These are phyloP conservation scores for Penicillium frequentans DNA, from an alignment of 2,329 filamentous ascomycete species.

Conservation along the genomic window DNA sequence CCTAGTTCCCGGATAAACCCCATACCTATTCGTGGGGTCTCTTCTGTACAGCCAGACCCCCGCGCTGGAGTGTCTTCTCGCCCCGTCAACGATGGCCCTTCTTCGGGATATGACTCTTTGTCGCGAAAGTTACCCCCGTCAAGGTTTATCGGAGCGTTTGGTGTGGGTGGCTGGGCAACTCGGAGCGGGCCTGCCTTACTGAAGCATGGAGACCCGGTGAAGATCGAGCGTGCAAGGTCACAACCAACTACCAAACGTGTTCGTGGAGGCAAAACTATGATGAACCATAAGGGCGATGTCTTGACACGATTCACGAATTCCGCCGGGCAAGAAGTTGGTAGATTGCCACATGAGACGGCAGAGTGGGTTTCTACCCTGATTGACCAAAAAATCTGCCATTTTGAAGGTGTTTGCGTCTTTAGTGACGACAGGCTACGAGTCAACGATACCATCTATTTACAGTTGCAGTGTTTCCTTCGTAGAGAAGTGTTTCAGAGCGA, in stretches of 20 bases:
- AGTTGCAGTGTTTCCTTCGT: constrained; percentile 76
- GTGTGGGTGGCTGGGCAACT: constrained; percentile 88
- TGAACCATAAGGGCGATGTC: constrained; percentile 72
- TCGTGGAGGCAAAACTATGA: constrained; percentile 46
- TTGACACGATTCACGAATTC: constrained; percentile 87
- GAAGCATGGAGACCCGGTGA: constrained; percentile 77
- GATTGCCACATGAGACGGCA: constrained; percentile 81
- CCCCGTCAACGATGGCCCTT: background rate
- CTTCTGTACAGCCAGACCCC: constrained; percentile 3
- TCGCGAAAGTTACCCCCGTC: constrained; percentile 13
- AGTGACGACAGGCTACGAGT: constrained; percentile 80
- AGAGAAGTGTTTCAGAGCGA: constrained; percentile 69
- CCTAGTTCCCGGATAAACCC: constrained; percentile 7
- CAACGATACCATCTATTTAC: constrained; percentile 92
- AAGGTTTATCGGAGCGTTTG: constrained; percentile 73
- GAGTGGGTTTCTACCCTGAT: constrained; percentile 90
- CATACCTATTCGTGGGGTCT: constrained; percentile 8
- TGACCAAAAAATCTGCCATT: constrained; percentile 83
- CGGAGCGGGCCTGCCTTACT: constrained; percentile 74
- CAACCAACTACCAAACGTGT: constrained; percentile 55
- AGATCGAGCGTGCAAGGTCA: constrained; percentile 81
- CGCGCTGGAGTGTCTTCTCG: background rate
- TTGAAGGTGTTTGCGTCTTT: constrained; percentile 86
- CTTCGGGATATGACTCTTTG: constrained; percentile 11
- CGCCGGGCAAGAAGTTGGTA: constrained; percentile 77